These are phyloP conservation scores for Neurospora sp. DNA, from an alignment of 495 filamentous ascomycete genomes.

Conservation along the genomic window DNA sequence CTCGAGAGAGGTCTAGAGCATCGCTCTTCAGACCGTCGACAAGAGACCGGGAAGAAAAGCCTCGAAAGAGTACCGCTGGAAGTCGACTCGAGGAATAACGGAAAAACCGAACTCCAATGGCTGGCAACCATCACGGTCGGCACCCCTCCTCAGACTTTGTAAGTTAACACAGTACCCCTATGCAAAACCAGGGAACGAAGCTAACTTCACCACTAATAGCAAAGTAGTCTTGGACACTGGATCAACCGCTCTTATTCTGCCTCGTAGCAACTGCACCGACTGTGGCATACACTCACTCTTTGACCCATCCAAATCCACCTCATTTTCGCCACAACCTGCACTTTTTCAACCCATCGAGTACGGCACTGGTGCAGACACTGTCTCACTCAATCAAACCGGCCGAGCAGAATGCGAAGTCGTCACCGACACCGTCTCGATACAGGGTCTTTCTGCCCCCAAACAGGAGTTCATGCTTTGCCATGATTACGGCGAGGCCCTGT, in stretches of 20 bases:
- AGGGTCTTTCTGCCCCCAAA: slow-evolving; percentile 1
- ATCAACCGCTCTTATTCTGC: slow-evolving; percentile 12
- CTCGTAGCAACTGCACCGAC: slow-evolving; percentile 13
- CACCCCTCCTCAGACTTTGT: slow-evolving; percentile 17
- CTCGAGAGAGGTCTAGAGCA: background rate
- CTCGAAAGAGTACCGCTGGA: background rate
- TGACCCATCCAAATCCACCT: slow-evolving; percentile 6
- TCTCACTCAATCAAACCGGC: slow-evolving; percentile 2
- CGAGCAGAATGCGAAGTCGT: slow-evolving; percentile 14
- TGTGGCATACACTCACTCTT: slow-evolving; percentile 10
- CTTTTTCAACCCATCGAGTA: slow-evolving; percentile 1
- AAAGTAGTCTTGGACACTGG: slow-evolving; percentile 21
- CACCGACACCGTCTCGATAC: slow-evolving; percentile 20
- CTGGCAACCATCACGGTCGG: slow-evolving; percentile 15
- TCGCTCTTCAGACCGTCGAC: background rate
- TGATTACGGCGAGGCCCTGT: slow-evolving; percentile 11
- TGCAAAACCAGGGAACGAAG: background rate
- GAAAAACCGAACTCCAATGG: slow-evolving; percentile 13
- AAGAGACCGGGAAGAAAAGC: background rate
- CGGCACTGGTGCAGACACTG: slow-evolving; percentile 11
- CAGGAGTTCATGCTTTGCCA: slow-evolving; percentile 18
- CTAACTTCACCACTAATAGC: background rate
- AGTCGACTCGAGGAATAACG: background rate
- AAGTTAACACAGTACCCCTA: background rate
- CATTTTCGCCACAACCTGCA: slow-evolving; percentile 8